These are phyloP conservation scores for Daldinia childiae DNA, from an alignment of 495 filamentous ascomycete species.

Conservation along the genomic window DNA sequence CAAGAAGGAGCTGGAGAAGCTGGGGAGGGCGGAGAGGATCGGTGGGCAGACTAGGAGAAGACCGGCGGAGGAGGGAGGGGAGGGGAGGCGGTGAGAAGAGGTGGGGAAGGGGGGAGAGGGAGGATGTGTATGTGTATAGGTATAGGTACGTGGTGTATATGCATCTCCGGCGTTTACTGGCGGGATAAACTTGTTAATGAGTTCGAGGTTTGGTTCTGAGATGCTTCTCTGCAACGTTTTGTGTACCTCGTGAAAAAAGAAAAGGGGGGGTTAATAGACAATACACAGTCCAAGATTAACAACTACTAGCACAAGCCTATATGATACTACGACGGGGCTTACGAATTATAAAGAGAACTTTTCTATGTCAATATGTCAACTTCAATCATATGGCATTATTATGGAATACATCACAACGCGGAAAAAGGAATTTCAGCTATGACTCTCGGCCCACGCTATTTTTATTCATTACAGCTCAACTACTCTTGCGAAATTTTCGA, in stretches of 20 bases:
- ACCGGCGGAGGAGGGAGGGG: constrained; percentile 8
- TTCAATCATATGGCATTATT: neutral
- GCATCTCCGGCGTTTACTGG: constrained; percentile 41
- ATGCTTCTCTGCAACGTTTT: constrained; percentile 24
- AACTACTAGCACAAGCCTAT: neutral
- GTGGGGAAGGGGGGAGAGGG: constrained; percentile 12
- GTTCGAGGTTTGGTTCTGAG: constrained; percentile 30
- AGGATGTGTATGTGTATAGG: constrained; percentile 9
- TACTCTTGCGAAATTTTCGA: constrained; percentile 20
- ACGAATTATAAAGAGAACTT: neutral
- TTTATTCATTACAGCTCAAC: neutral
- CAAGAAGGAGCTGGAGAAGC: constrained; percentile 51
- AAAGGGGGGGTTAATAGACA: constrained; percentile 11
- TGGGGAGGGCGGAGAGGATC: constrained; percentile 49
- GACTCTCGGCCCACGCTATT: neutral
- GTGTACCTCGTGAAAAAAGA: neutral
- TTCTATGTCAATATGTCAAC: neutral
- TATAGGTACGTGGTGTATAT: constrained; percentile 22
- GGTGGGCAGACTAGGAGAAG: constrained; percentile 47
- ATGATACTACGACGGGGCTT: no score
- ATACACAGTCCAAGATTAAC: neutral
- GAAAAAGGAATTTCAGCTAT: neutral
- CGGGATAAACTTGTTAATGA: constrained; percentile 17
- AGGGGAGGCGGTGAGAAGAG: constrained; percentile 19
- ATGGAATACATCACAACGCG: neutral